Evolutionary conservation across 164 flowering plant genomes (phyloP), one percentile per base, ranked within the genome.

Genomic region (Macadamia integrifolia): DNA sequence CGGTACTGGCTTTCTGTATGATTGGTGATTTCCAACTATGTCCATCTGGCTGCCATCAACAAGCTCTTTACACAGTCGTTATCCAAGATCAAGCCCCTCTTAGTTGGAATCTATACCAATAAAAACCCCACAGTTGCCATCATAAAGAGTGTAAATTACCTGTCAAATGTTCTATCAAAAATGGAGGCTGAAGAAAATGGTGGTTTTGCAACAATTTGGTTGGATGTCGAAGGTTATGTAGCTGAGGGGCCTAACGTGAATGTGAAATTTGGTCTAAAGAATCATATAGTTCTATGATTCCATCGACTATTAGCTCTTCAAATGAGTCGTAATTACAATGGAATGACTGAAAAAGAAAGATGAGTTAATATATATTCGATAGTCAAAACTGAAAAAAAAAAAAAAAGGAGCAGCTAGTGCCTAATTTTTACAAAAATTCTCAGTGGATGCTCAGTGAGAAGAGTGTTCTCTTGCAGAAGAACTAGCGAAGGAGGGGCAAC

Each of bases 241-340:
- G 98, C 97, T 1, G 98, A 93, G 78, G 98, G 98, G 58, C 97
- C 97, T 35, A 91, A 87, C 78, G 91, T 93, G 98, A 91, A 91
- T 65, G 98, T 87, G 68, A 96, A 87, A 3, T 89, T 93, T 71
- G 85, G 89, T 23, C 23, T 23, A 23, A 23, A 23, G 23, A 23
- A 23, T 23, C 23, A 23, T 23, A 23, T 23, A 23, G 23, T 23
- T 23, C 23, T 23, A 23, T 23, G 23, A 23, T 23, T 23, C 23
- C 23, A 23, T 23, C 23, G 23, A 23, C 23, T 23, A 23, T 23
- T 23, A 23, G 23, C 23, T 23, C 23, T 23, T 23, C 23, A 23
- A 23, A 23, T 23, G 23, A 23, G 23, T 23, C 23, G 23, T 23
- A 23, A 23, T 23, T 23, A 23, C 23, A 23, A 23, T 23, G 23